Evolutionary conservation across 2,329 filamentous ascomycete species (phyloP).

Genomic region (Colletotrichum tanaceti): DNA sequence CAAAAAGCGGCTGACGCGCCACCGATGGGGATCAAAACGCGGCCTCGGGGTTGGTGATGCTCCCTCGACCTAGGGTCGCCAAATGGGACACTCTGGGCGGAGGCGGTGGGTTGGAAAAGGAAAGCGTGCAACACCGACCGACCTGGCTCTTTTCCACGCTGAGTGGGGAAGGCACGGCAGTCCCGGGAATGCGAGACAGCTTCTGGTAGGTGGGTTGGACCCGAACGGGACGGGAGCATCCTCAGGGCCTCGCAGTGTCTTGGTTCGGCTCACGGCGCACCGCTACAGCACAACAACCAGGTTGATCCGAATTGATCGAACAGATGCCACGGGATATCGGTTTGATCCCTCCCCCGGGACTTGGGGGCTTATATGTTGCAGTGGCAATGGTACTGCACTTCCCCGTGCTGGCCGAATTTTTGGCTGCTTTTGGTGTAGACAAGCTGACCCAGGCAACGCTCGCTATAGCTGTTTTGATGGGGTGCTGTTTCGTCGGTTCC

Average conservation of each 20-base stretch:
- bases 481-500: background rate
- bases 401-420: background rate
- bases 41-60: background rate
- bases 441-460: background rate
- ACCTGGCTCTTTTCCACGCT: background rate
- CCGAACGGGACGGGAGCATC: background rate
- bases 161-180: background rate
- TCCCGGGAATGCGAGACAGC: background rate
- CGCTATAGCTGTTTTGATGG: background rate
- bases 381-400: background rate
- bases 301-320: background rate
- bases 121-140: background rate
- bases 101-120: background rate
- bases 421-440: background rate
- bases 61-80: background rate
- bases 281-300: background rate
- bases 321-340: background rate
- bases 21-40: background rate
- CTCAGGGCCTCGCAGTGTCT: slow-evolving; percentile 6
- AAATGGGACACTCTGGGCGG: background rate
- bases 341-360: background rate
- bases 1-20: slow-evolving; percentile 11
- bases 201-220: slow-evolving; percentile 10
- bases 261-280: slow-evolving; percentile 17
- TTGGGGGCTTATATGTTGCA: background rate